Evolutionary conservation across 306 rosid genomes (phyloP).

Genomic region (Rosa lucieae): DNA sequence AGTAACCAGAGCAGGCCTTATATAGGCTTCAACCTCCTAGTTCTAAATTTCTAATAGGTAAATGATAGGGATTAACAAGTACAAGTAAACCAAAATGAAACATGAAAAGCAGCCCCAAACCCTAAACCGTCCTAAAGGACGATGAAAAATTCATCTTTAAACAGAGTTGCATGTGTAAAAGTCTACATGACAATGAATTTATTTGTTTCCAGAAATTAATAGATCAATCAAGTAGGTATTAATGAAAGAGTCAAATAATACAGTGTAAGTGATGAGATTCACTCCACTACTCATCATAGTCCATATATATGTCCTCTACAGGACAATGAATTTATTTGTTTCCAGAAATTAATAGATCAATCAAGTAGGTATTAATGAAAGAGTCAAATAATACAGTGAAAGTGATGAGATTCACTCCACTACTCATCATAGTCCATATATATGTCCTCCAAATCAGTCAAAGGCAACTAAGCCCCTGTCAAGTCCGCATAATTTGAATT

Average conservation of each 20-base stretch:
- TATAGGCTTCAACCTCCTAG: too few relatives aligned
- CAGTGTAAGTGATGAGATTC: not conserved
- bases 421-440: not conserved
- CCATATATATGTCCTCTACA: not conserved
- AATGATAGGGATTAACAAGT: too few relatives aligned
- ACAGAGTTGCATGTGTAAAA: too few relatives aligned
- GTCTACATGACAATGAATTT: not conserved
- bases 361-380: not conserved
- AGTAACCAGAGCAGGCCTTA: too few relatives aligned
- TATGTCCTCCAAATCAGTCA: not conserved
- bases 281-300: not conserved
- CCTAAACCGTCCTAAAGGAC: too few relatives aligned
- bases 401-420: not conserved
- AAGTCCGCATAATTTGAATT: slow-evolving; percentile 8
- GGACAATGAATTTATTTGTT: not conserved
- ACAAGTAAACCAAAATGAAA: too few relatives aligned
- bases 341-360: not conserved
- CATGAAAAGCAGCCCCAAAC: too few relatives aligned
- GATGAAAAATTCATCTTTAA: too few relatives aligned
- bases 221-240: too few relatives aligned
- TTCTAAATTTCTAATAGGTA: too few relatives aligned
- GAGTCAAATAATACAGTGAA: not conserved
- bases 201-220: not conserved
- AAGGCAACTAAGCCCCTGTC: not conserved
- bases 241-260: not conserved